Conservation (phyloP, 441 rosid species). For the Theobroma grandiflorum region DNA sequence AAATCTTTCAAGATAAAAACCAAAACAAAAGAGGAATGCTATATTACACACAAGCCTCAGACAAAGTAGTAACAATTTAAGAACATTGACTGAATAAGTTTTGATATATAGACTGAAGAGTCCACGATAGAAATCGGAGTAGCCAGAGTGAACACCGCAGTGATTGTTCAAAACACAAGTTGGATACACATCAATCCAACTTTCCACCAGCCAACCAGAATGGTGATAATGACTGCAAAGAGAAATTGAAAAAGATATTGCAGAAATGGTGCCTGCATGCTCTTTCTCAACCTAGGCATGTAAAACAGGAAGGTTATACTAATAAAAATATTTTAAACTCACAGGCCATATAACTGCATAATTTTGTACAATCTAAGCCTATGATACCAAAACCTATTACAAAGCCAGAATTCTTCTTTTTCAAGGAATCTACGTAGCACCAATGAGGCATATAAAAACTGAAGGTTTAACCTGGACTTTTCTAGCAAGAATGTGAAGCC, state of each 20-base stretch:
- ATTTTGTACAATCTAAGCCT: not conserved
- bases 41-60: not conserved
- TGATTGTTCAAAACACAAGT: conserved; percentile 14
- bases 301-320: conserved; percentile 10
- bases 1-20: not conserved
- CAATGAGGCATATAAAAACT: not conserved
- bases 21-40: conserved; percentile 6
- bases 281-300: not conserved
- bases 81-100: not conserved
- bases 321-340: not conserved
- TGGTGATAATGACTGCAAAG: not conserved
- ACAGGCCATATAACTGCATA: not conserved
- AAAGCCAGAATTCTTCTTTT: conserved; percentile 17
- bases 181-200: conserved; percentile 14
- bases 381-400: not conserved
- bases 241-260: not conserved
- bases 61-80: not conserved
- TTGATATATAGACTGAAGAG: not conserved
- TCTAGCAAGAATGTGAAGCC: conserved; percentile 78
- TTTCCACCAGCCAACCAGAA: not conserved
- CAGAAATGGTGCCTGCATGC: not conserved
- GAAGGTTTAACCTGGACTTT: conserved; percentile 68
- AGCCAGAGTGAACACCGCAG: not conserved
- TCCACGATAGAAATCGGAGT: not conserved
- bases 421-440: conserved; percentile 8